phyloP scores from a whole-genome alignment of 352 stramenopile genomes.

The Phytopythium helicoides region DNA sequence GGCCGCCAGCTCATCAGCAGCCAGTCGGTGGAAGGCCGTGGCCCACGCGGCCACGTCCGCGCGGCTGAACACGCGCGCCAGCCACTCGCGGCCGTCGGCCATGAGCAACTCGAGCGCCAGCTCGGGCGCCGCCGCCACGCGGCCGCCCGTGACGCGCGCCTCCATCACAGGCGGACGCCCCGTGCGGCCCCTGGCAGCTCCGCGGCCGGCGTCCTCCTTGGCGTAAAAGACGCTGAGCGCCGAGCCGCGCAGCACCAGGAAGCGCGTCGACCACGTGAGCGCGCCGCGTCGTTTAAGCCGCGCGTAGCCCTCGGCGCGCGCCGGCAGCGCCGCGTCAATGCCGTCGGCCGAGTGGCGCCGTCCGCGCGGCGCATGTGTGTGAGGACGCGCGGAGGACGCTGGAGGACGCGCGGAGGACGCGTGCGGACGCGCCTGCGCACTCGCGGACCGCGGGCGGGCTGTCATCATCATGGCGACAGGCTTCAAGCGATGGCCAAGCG shows the following conservation, averaged over 20 bases:
- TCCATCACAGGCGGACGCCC: conserved; percentile 20
- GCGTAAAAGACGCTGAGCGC: conserved; percentile 46
- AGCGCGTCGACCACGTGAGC: conserved; percentile 62
- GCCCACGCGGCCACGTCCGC: conserved; percentile 58
- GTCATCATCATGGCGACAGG: too few relatives aligned
- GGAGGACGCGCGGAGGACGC: background rate
- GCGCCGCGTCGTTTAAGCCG: conserved; percentile 57
- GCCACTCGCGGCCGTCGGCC: conserved; percentile 38
- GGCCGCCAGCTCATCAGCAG: conserved; percentile 20
- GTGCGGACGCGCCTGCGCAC: too few relatives aligned
- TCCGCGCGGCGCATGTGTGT: too few relatives aligned
- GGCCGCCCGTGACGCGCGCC: conserved; percentile 33
- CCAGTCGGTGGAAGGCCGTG: conserved; percentile 61
- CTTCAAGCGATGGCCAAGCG: background rate
- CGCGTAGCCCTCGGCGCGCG: conserved; percentile 49
- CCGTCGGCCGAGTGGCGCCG: conserved; percentile 4
- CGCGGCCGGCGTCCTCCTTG: conserved; percentile 48
- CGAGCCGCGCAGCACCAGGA: conserved; percentile 43
- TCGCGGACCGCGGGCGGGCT: too few relatives aligned
- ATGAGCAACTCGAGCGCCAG: conserved; percentile 47
- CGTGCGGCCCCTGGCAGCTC: background rate
- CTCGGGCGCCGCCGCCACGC: conserved; percentile 40
- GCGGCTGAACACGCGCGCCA: conserved; percentile 49
- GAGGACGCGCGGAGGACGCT: background rate
- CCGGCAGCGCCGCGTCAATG: background rate